These are phyloP conservation scores for Yamadazyma akitaensis DNA, from an alignment of 805 yeast genomes.

Conservation along the genomic window DNA sequence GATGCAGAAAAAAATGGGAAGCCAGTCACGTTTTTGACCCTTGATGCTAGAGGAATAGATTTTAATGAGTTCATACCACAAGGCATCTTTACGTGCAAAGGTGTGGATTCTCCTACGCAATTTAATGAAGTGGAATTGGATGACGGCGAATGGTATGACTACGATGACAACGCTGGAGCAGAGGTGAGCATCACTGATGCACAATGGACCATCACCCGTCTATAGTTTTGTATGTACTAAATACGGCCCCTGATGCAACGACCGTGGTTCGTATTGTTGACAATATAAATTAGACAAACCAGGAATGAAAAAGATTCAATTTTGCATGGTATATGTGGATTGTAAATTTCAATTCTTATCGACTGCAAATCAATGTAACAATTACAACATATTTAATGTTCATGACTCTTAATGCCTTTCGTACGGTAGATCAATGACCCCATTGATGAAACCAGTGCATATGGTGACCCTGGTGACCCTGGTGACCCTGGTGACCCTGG, in stretches of 20 bases:
- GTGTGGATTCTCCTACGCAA: slow-evolving; percentile 47
- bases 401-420: no score
- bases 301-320: no score
- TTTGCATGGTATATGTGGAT: no score
- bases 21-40: slow-evolving; percentile 50
- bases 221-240: not conserved
- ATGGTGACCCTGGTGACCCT: no score
- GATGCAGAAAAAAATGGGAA: slow-evolving; percentile 41
- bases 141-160: slow-evolving; percentile 92
- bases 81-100: slow-evolving; percentile 57
- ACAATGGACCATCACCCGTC: slow-evolving; percentile 55
- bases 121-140: slow-evolving; percentile 66
- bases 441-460: no score
- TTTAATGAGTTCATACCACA: slow-evolving; percentile 64
- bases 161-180: slow-evolving; percentile 76
- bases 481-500: no score
- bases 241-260: not conserved
- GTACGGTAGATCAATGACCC: no score
- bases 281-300: no score
- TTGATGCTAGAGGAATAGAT: slow-evolving; percentile 87
- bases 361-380: no score
- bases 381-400: no score
- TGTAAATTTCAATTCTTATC: no score
- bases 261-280: not conserved
- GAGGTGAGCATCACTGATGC: slow-evolving; percentile 81